Conservation (phyloP, 768 basidiomycete species). For the Lentinula edodes region DNA sequence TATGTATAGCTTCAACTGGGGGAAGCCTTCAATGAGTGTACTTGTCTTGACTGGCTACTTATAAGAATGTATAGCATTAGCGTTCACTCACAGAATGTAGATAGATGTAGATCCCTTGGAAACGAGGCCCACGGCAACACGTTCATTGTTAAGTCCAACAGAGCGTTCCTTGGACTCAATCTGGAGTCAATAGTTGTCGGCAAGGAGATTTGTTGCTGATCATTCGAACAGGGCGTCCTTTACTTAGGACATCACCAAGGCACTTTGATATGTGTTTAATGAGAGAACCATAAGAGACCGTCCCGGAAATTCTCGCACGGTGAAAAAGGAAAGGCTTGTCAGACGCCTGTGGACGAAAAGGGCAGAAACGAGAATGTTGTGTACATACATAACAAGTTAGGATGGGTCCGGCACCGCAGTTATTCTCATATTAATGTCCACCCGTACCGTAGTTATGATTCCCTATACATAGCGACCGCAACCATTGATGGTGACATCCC, state of each 20-base stretch:
- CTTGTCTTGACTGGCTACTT: constrained; percentile 12
- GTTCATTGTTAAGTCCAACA: constrained; percentile 28
- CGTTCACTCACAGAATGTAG: constrained; percentile 14
- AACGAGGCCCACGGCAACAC: constrained; percentile 45
- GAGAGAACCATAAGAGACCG: neutral
- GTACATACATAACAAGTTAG: neutral
- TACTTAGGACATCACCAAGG: neutral
- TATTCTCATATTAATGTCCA: neutral
- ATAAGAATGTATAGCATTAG: constrained; percentile 27
- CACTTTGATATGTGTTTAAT: neutral
- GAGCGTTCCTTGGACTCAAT: constrained; percentile 32
- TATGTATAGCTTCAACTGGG: constrained; percentile 18
- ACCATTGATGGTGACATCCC: neutral
- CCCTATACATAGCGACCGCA: neutral
- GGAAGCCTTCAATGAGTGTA: constrained; percentile 27
- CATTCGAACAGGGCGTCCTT: constrained; percentile 10
- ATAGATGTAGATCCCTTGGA: constrained; percentile 36
- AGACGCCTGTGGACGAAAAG: neutral
- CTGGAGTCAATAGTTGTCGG: constrained; percentile 50
- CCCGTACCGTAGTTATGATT: neutral
- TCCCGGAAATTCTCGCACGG: neutral
- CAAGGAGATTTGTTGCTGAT: constrained; percentile 51
- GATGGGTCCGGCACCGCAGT: neutral
- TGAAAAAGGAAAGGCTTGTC: neutral
- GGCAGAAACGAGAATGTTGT: neutral